These are phyloP conservation scores for Crithidia expoeki DNA, from an alignment of 208 protist genomes.

Conservation along the genomic window DNA sequence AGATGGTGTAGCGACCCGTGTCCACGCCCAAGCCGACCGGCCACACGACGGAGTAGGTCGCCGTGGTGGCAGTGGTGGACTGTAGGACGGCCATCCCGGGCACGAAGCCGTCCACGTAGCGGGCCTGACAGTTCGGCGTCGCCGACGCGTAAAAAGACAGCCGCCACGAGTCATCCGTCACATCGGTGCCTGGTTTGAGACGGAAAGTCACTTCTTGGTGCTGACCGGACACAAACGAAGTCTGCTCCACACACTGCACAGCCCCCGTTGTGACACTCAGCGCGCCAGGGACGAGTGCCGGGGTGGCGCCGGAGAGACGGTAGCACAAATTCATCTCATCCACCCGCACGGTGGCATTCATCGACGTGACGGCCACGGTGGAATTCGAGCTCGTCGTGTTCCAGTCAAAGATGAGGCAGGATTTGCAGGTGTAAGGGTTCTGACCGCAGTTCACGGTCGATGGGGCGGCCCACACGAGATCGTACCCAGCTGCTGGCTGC, in stretches of 20 bases:
- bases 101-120: slow-evolving; percentile 67
- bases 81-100: slow-evolving; percentile 41
- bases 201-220: slow-evolving; percentile 71
- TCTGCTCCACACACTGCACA: slow-evolving; percentile 67
- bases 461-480: slow-evolving; percentile 75
- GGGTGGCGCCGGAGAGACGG: slow-evolving; percentile 60
- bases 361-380: slow-evolving; percentile 44
- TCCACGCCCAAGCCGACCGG: slow-evolving; percentile 63
- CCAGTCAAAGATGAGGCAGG: slow-evolving; percentile 66
- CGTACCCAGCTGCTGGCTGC: slow-evolving; percentile 31
- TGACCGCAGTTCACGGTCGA: slow-evolving; percentile 60
- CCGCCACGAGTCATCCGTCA: slow-evolving; percentile 71
- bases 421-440: slow-evolving; percentile 43
- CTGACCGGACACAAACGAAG: slow-evolving; percentile 62
- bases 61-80: slow-evolving; percentile 45
- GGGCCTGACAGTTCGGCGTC: slow-evolving; percentile 43
- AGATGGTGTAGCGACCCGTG: slow-evolving; percentile 69
- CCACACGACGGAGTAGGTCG: slow-evolving; percentile 82
- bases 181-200: slow-evolving; percentile 45
- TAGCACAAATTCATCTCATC: slow-evolving; percentile 83
- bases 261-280: slow-evolving; percentile 55
- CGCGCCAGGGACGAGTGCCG: slow-evolving; percentile 50
- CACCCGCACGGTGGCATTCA: slow-evolving; percentile 45
- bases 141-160: slow-evolving; percentile 76
- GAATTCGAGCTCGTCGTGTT: slow-evolving; percentile 38